phyloP scores from a whole-genome alignment of 2,329 filamentous ascomycete species.

The Ascochyta fabae region DNA sequence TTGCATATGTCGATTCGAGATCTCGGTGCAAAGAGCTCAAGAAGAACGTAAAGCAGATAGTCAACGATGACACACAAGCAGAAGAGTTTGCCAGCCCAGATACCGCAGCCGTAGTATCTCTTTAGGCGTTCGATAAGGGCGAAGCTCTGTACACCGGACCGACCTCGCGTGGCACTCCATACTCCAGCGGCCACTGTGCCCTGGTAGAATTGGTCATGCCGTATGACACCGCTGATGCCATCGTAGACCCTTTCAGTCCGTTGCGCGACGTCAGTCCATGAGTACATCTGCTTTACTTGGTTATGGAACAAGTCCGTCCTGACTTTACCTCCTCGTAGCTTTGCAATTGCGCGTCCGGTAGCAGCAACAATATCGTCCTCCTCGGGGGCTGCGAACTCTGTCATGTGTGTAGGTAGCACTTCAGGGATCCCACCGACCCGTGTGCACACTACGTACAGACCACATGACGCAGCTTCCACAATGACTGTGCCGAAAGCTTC shows the following conservation, averaged over 20 bases:
- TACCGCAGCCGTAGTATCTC: conserved; percentile 95
- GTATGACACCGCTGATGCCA: conserved; percentile 85
- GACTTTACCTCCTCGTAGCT: conserved; percentile 83
- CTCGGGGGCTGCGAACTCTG: conserved; percentile 93
- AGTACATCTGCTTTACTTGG: conserved; percentile 98
- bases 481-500: conserved; percentile 98
- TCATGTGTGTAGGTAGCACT: conserved; percentile 95
- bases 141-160: conserved; percentile 78
- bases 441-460: conserved; percentile 94
- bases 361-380: conserved; percentile 93
- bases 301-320: conserved; percentile 95
- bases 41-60: conserved; percentile 85
- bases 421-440: conserved; percentile 97
- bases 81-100: conserved; percentile 98
- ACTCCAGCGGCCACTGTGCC: conserved; percentile 71
- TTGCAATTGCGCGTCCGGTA: conserved; percentile 86
- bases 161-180: conserved; percentile 74
- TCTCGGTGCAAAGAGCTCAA: conserved; percentile 86
- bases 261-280: conserved; percentile 93
- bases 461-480: conserved; percentile 94
- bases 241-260: conserved; percentile 96
- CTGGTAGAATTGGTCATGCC: conserved; percentile 85
- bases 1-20: conserved; percentile 86
- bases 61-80: conserved; percentile 94
- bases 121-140: conserved; percentile 94